Evolutionary conservation across 495 filamentous ascomycete genomes (phyloP).

Genomic region (Podospora sp.): DNA sequence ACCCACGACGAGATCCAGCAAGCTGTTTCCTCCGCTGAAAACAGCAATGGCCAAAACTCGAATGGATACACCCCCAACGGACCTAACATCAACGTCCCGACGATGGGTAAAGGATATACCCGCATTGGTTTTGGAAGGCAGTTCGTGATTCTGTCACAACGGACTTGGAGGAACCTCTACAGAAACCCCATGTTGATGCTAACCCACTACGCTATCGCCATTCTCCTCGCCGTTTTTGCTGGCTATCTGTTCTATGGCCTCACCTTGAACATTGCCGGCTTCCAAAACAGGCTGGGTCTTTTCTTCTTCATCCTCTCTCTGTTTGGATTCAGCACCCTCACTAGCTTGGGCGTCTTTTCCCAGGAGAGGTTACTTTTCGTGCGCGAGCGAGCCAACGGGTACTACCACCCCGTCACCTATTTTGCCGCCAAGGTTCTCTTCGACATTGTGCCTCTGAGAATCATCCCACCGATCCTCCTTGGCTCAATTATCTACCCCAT

Average conservation of each 20-base stretch:
- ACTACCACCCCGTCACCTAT: conserved; percentile 97
- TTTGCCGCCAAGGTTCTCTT: conserved; percentile 93
- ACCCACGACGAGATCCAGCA: conserved; percentile 81
- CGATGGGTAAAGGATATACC: conserved; percentile 76
- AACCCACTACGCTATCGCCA: conserved; percentile 98
- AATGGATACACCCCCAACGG: conserved; percentile 60
- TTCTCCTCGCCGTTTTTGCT: conserved; percentile 88
- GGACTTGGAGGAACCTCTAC: conserved; percentile 97
- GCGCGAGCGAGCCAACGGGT: conserved; percentile 93
- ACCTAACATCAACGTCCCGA: conserved; percentile 43
- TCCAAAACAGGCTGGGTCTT: conserved; percentile 96
- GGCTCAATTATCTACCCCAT: conserved; percentile 98
- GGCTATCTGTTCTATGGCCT: conserved; percentile 96
- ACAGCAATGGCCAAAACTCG: conserved; percentile 67
- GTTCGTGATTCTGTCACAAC: conserved; percentile 82
- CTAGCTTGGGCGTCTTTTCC: conserved; percentile 90
- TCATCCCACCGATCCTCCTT: conserved; percentile 95
- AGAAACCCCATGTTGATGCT: conserved; percentile 98
- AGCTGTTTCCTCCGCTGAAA: conserved; percentile 58
- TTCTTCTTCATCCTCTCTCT: conserved; percentile 97
- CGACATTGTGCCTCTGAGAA: conserved; percentile 89
- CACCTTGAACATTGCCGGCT: conserved; percentile 92
- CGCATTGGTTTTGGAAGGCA: conserved; percentile 77
- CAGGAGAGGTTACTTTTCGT: conserved; percentile 90
- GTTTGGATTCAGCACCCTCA: conserved; percentile 96